phyloP scores from a whole-genome alignment of 805 yeast species.

The Monosporozyma servazzii region DNA sequence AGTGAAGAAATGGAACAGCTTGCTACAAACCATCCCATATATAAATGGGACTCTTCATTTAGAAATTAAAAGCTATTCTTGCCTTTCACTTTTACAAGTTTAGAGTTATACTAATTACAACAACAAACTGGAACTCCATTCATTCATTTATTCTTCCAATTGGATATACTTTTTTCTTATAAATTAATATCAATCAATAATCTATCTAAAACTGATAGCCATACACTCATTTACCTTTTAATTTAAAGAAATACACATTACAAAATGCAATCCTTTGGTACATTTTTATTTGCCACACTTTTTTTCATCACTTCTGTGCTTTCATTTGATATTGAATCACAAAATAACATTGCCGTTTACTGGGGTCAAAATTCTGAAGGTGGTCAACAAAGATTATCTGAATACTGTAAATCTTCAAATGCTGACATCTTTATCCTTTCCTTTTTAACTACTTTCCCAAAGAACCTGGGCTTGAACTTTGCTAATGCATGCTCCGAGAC shows the following conservation, averaged over 20 bases:
- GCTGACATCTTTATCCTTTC: slow-evolving; percentile 69
- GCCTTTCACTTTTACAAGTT: background rate
- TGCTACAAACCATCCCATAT: background rate
- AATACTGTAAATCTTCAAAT: slow-evolving; percentile 58
- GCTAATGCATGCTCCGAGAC: slow-evolving; percentile 41
- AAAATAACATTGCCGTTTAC: slow-evolving; percentile 62
- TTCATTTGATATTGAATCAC: slow-evolving; percentile 33
- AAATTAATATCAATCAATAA: background rate
- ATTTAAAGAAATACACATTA: background rate
- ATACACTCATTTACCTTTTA: background rate
- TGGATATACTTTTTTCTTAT: background rate
- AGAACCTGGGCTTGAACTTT: slow-evolving; percentile 40
- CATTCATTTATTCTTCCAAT: background rate
- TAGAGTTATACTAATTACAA: background rate
- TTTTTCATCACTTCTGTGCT: background rate
- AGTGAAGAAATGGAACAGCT: background rate
- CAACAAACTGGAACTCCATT: background rate
- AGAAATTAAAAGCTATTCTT: background rate
- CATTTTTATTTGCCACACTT: background rate
- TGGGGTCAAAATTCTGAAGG: slow-evolving; percentile 89
- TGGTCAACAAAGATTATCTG: slow-evolving; percentile 34
- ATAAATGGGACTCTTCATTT: background rate
- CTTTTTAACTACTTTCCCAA: slow-evolving; percentile 58
- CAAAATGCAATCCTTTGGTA: background rate
- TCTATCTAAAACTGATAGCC: background rate